Base-by-base conservation (phyloP, 2,329 filamentous ascomycete species). In the Exophiala lecanii-corni region DNA sequence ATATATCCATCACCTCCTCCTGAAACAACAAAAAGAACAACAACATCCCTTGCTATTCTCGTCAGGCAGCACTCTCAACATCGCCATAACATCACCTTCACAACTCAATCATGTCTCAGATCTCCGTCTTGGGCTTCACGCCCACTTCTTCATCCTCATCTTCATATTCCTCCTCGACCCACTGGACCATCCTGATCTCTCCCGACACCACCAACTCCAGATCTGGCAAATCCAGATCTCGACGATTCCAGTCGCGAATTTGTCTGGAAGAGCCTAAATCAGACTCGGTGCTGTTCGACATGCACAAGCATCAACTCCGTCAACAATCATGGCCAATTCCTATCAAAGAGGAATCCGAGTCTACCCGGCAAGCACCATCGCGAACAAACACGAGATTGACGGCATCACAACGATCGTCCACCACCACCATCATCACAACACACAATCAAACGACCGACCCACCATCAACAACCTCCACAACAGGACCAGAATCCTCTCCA, bases 261-360 rank as follows among this genome's bases (percentile, higher is more conserved):
- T 5, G 34, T 18, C 20, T 12, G 32, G 18, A 26, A 25, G 21
- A 43, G 18, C 30, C 20, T 33, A 17, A 25, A 28, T 15, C 35
- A 9, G 32, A 37, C 9, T 41, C 47, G 3, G 30, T 25, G 4
- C 42, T 51, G 12, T 49, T 46, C 25, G 45, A 51, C 43, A 51
- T 51, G 45, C 45, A 51, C 36, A 28, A 44, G 32, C 49, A 51
- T 31, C 49, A 46, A 41, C 49, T 49, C 33, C 45, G 49, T 17
- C 49, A 51, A 35, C 49, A 51, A 32, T 36, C n/a, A 9, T 51
- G 20, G 9, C 45, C 49, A 3, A 33, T 47, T 4, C 42, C 45
- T 6, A n/a, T 44, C 12, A 13, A 25, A n/a, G 21, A 10, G 9
- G 15, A 9, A 17, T 16, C 12, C 9, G 36, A 30, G 4, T 23